Base-by-base conservation (phyloP, 2,329 filamentous ascomycete species). In the Simplicillium aogashimaense region DNA sequence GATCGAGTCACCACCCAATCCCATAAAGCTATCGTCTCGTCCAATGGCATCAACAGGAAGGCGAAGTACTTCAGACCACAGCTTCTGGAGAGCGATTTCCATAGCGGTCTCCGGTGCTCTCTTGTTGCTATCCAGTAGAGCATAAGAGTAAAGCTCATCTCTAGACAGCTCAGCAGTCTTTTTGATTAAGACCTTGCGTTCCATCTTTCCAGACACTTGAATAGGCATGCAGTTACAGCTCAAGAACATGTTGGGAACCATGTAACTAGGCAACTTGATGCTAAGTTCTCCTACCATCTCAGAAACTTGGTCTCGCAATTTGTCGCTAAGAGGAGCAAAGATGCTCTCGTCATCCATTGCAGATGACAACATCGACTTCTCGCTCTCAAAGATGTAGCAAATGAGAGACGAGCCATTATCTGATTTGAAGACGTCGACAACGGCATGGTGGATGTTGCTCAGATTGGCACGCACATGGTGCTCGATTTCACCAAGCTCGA, bases 201-300 rank as follows among this genome's bases (percentile, higher is more conserved):
- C 30, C 15, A 15, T 32, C 30, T 32, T 32, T 32, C 30, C 30
- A 12, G 30, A 32, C 13, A 15, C 13, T 15, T 13, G 12, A 13
- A n/a, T 6, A 13, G 30, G 30, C 12, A 32, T 32, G 7, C 13
- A 32, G 13, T 73, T 75, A 17, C 69, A 72, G 14, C 74, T 65
- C 25, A 80, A 71, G 2, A 76, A 57, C 0, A 73, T 76, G n/a
- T 29, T 13, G 20, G 18, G 12, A n/a, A 15, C 18, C 14, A 28
- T 20, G 18, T 15, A 14, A 20, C 16, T 37, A 7, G 30, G 35
- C 35, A 15, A 14, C 20, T 25, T 25, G 20, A 25, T 25, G 20
- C 20, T 25, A 6, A 25, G 20, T 9, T 25, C 20, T 25, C 20
- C 20, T 6, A 17, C n/a, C n/a, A 20, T 15, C 18, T 29, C 35